Base-by-base conservation (phyloP, 768 basidiomycete species). In the Candolleomyces eurysporus region DNA sequence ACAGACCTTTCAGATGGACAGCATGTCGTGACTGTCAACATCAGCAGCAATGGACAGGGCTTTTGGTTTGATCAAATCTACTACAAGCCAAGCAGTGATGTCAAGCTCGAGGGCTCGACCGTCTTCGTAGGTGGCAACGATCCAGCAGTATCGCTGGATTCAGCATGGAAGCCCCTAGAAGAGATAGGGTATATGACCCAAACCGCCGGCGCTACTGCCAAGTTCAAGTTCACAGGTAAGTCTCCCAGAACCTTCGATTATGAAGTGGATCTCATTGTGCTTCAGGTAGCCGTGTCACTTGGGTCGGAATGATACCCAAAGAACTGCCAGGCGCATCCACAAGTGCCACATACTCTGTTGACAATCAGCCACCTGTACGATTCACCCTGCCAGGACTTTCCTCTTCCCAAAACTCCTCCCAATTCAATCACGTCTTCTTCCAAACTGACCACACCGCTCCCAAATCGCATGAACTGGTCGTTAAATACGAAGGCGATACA, bases 61-160 rank as follows among this genome's bases (percentile, higher is more conserved):
- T 74, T 76, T 64, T 73, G 66, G 62, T 61, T 74, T 19, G 75
- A 76, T 59, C 68, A 69, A n/a, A 58, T 76, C n/a, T 31, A 45
- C 2, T 74, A 72, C 53, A 65, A 64, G 9, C 72, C 73, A 0
- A 68, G 67, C 7, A 17, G 53, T 39, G 61, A 54, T 36, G 62
- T 57, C 7, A 42, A 60, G 19, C 63, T 52, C 42, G 57, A 64
- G 21, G 56, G 63, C 19, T 63, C 63, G 17, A 48, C 67, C 5
- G 46, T 70, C 14, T 42, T 58, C 9, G 42, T 71, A 11, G 60
- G 66, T 21, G 36, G 61, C 13, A 43, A 22, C 3, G 69, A 72
- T 52, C 59, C 63, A 13, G 57, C 50, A 17, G 63, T 72, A 30
- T 52, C 40, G 2, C 70, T 68, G 51, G 66, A 66, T 52, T 31